phyloP scores from a whole-genome alignment of 768 basidiomycete genomes.

The Mycena amicta region DNA sequence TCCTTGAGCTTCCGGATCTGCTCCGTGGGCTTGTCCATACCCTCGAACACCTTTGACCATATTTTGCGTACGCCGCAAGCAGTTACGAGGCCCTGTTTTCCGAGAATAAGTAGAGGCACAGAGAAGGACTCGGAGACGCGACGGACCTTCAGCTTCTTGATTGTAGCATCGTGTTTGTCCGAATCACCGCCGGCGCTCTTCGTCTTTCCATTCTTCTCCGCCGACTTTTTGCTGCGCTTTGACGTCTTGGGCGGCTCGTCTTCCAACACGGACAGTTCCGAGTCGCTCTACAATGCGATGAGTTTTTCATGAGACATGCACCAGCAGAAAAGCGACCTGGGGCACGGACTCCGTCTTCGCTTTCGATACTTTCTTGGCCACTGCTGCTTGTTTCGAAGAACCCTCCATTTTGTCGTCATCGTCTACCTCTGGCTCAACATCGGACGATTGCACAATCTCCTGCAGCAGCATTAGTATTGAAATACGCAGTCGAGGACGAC shows the following conservation, averaged over 20 bases:
- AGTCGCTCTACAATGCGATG: conserved; percentile 45
- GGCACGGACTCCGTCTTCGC: conserved; percentile 2
- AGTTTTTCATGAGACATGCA: not conserved
- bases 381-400: not conserved
- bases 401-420: conserved; percentile 3
- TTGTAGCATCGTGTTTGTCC: conserved; percentile 61
- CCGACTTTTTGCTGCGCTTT: conserved; percentile 33
- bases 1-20: conserved; percentile 68
- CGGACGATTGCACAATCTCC: conserved; percentile 41
- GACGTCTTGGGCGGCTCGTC: conserved; percentile 58
- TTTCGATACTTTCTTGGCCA: not conserved
- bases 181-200: conserved; percentile 41
- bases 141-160: conserved; percentile 73
- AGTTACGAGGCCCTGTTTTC: conserved; percentile 58
- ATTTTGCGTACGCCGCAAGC: conserved; percentile 79
- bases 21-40: conserved; percentile 53
- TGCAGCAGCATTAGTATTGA: conserved; percentile 15
- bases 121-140: not conserved
- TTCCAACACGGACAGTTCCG: conserved; percentile 60
- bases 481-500: not conserved
- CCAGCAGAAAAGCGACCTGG: not conserved
- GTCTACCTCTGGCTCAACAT: conserved; percentile 33
- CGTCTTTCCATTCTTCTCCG: conserved; percentile 40
- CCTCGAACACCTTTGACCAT: conserved; percentile 76
- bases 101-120: not conserved